Evolutionary conservation across 2,329 filamentous ascomycete genomes (phyloP), one percentile per base, ranked within the genome.

Genomic region (Beauveria scarabaeidicola): DNA sequence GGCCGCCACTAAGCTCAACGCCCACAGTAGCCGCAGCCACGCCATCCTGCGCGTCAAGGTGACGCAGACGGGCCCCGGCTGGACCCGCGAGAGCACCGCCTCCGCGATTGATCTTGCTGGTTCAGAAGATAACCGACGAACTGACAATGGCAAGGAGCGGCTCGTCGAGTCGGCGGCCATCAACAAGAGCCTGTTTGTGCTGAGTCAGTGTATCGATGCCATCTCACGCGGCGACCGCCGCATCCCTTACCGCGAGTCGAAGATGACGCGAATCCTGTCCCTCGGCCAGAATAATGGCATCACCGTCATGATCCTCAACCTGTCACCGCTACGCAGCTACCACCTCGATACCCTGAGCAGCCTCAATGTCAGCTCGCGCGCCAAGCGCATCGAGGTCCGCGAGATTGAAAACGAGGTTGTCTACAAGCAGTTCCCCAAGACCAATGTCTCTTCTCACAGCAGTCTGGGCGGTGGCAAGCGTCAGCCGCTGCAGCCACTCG

Each of bases 361-460:
- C 63, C 77, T 97, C 57, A 97, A 96, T 69, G 94, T 97, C 68
- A 94, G 92, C 68, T 97, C 94, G 55, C 84, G 93, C 11, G 95
- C 93, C 25, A 97, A 97, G 78, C 91, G 95, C 68, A 97, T 97
- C 66, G 93, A 97, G 72, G 88, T 96, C 11, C 87, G 91, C 54
- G 94, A 97, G 72, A 90, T 96, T 61, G 93, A 97, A 73, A 97
- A 97, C 69, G 91, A 97, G 69, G 88, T 95, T 4, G 87, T 96
- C 44, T 95, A 90, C 76, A 91, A 89, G 69, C 86, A 89, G 58
- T 81, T 84, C 59, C 84, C 87, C 29, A 81, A 84, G 59, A 77
- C 81, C n/a, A 74, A 68, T 66, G 70, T 73, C 11, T 67, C 71
- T 55, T 64, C 74, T 64, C 77, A 77, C 8, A 64, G 74, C 3